Base-by-base conservation (phyloP, 768 basidiomycete genomes). In the Russula vinacea region DNA sequence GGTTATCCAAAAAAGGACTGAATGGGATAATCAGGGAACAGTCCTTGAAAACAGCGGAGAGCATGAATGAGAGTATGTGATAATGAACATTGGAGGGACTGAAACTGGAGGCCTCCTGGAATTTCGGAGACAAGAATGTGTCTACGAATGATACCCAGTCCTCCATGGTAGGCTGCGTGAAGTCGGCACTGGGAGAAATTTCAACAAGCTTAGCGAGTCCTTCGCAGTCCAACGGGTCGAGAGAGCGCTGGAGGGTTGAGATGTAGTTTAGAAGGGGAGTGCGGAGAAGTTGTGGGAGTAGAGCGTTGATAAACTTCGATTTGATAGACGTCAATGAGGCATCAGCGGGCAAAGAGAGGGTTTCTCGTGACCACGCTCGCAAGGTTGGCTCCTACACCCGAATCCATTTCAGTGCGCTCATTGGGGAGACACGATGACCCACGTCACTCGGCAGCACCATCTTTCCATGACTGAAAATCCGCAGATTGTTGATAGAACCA, bases 21-120 rank as follows among this genome's bases (percentile, higher is more conserved):
- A 78, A 65, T 24, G 78, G 76, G 42, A 87, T 65, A 59, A 89
- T 83, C 58, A 89, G 62, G 0, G 95, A 97, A 76, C 96, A 99
- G 74, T 99, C 96, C 74, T 99, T 99, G 81, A 99, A 94, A 7
- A 91, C 90, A 29, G 92, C 92, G 5, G 93, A 93, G 57, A 98
- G 86, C 24, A 94, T 77, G 73, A 92, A 92, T 9, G 90, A 87
- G 53, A 90, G 76, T 47, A 86, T 71, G 67, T 88, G 83, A 68
- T 89, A 83, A 45, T 83, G 81, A 55, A 90, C 74, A 64, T 84
- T 72, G 26, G 76, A 73, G 26, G 78, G 73, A 42, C 70, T 70
- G 32, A 79, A 80, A 24, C 74, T 71, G 32, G 70, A 68, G 64
- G 83, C 76, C 70, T 79, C 74, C 59, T 75, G 64, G 44, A 66